phyloP scores from a whole-genome alignment of 768 basidiomycete species.

The Mycena latifolia region DNA sequence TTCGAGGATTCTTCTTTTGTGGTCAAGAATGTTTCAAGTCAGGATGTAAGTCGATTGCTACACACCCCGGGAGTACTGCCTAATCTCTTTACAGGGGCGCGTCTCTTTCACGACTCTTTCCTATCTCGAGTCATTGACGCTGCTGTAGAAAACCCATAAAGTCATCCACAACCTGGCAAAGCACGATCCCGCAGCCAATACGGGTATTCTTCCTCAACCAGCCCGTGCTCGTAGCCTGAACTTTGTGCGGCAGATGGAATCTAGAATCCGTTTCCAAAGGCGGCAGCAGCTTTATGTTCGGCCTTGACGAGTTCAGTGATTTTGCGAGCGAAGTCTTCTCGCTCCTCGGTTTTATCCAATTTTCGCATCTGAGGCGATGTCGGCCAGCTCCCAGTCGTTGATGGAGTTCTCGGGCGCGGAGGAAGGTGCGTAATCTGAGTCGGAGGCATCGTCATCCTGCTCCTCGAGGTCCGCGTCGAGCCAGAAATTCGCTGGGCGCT shows the following conservation, averaged over 20 bases:
- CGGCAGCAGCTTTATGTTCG: constrained; percentile 22
- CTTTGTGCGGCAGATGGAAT: constrained; percentile 66
- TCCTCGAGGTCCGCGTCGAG: no score
- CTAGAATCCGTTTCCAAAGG: constrained; percentile 83
- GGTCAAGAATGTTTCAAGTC: constrained; percentile 97
- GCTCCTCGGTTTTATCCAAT: constrained; percentile 2
- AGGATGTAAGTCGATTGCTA: constrained; percentile 78
- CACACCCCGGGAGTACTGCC: constrained; percentile 30
- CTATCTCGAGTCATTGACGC: constrained; percentile 15
- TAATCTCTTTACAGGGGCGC: constrained; percentile 50
- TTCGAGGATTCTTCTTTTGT: constrained; percentile 91
- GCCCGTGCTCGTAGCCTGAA: constrained; percentile 6
- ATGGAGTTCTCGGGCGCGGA: no score
- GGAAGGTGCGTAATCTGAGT: constrained; percentile 14
- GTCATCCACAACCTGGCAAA: constrained; percentile 75
- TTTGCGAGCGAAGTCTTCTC: constrained; percentile 12
- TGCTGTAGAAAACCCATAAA: constrained; percentile 83
- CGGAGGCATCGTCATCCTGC: no score
- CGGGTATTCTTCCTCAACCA: constrained; percentile 22
- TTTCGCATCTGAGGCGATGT: background rate
- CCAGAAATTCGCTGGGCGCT: no score
- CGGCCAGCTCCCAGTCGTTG: constrained; percentile 11
- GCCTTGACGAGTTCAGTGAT: constrained; percentile 17
- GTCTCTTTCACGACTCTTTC: constrained; percentile 28
- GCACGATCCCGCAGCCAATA: constrained; percentile 30